Evolutionary conservation across 768 basidiomycete genomes (phyloP).

Genomic region (Lyophyllum shimeji): DNA sequence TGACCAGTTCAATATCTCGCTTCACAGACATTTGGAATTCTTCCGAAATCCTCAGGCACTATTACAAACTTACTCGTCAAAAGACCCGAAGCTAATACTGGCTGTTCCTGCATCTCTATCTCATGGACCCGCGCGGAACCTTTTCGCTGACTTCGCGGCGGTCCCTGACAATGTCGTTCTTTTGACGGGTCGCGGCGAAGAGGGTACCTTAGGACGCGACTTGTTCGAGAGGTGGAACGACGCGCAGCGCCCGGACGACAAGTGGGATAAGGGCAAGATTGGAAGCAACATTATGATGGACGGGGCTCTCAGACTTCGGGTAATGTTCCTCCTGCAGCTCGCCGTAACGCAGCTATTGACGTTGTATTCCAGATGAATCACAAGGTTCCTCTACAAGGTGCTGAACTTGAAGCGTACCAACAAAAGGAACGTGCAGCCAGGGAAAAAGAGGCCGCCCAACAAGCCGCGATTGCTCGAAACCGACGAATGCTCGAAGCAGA

Average conservation of each 20-base stretch:
- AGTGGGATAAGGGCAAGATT: slow-evolving; percentile 89
- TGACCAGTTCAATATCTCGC: neutral
- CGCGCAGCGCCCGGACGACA: slow-evolving; percentile 74
- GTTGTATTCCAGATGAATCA: slow-evolving; percentile 63
- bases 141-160: slow-evolving; percentile 86
- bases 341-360: neutral
- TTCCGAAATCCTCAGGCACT: slow-evolving; percentile 83
- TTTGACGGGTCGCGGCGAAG: slow-evolving; percentile 76
- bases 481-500: slow-evolving; percentile 93
- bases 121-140: slow-evolving; percentile 83
- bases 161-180: slow-evolving; percentile 85
- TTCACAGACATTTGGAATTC: slow-evolving; percentile 81
- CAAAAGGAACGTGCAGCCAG: slow-evolving; percentile 72
- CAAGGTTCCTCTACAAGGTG: slow-evolving; percentile 87
- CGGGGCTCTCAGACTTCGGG: slow-evolving; percentile 64
- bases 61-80: slow-evolving; percentile 77
- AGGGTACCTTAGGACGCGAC: slow-evolving; percentile 73
- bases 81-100: slow-evolving; percentile 90
- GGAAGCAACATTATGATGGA: slow-evolving; percentile 86
- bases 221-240: slow-evolving; percentile 88
- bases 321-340: slow-evolving; percentile 28
- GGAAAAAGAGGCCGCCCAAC: slow-evolving; percentile 84
- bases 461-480: slow-evolving; percentile 79
- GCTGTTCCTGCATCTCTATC: slow-evolving; percentile 92
- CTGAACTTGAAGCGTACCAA: slow-evolving; percentile 80